A percentile compares a stretch with the other conserved stretches of the same genome.
These are phyloP conservation scores for Exophiala lecanii-corni DNA, from an alignment of 2,329 filamentous ascomycete genomes.

Conservation along the genomic window DNA sequence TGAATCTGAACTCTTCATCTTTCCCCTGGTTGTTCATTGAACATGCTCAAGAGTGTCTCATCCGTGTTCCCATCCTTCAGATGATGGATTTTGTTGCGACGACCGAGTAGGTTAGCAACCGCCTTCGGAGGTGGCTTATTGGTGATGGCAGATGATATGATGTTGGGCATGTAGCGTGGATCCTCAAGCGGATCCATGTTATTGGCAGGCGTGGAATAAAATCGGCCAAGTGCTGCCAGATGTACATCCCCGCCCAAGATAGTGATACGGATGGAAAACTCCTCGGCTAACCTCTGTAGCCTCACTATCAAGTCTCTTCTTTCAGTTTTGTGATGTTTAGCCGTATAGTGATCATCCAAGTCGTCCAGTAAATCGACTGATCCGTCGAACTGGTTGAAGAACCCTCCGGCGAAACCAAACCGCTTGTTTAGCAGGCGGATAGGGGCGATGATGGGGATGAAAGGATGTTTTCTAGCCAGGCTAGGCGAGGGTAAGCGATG, in stretches of 20 bases:
- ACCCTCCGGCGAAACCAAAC: conserved; percentile 75
- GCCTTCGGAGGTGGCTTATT: conserved; percentile 63
- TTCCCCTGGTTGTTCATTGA: conserved; percentile 57
- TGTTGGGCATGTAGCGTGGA: conserved; percentile 60
- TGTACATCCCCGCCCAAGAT: conserved; percentile 57
- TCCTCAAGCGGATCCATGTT: conserved; percentile 55
- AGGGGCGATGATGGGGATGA: conserved; percentile 76
- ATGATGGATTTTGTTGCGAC: conserved; percentile 62
- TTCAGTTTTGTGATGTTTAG: conserved; percentile 84
- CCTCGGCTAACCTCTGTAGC: conserved; percentile 55
- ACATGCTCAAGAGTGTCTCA: conserved; percentile 60
- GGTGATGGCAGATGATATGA: conserved; percentile 61
- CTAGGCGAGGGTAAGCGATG: conserved; percentile 68
- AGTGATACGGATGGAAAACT: conserved; percentile 54
- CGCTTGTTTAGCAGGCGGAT: conserved; percentile 86
- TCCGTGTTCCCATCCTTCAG: conserved; percentile 56
- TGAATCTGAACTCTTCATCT: conserved; percentile 60
- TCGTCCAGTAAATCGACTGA: conserved; percentile 61
- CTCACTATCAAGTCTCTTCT: conserved; percentile 66
- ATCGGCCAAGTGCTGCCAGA: conserved; percentile 58
- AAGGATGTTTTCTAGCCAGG: conserved; percentile 95
- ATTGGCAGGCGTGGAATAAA: conserved; percentile 58
- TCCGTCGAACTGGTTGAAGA: conserved; percentile 94
- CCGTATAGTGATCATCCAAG: conserved; percentile 74
- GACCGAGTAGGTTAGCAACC: conserved; percentile 60